phyloP scores from a whole-genome alignment of 352 stramenopile genomes.

The Aphanomyces cochlioides region DNA sequence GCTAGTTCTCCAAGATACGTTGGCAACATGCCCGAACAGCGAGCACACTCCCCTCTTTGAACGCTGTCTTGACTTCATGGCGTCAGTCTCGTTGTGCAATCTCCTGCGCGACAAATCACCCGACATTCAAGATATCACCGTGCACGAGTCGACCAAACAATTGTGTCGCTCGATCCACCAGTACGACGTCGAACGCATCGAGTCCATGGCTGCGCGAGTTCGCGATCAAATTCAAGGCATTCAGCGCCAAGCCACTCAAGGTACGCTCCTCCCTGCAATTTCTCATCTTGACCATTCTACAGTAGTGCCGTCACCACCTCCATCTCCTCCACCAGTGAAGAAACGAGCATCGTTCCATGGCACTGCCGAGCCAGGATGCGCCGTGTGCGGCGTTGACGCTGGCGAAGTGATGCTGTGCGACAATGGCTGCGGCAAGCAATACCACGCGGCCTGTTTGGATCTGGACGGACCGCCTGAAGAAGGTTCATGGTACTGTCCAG shows the following conservation, averaged over 20 bases:
- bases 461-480: constrained; percentile 6
- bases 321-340: constrained; percentile 1
- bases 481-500: constrained; percentile 10
- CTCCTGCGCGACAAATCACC: constrained; percentile 7
- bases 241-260: background rate
- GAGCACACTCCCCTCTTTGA: constrained; percentile 1
- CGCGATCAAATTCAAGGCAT: background rate
- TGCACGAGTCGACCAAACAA: background rate
- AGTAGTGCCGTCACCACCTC: background rate
- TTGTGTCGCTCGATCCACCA: background rate
- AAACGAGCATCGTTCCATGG: background rate
- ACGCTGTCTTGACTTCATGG: constrained; percentile 22
- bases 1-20: background rate
- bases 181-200: background rate
- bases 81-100: constrained; percentile 21
- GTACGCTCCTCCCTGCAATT: background rate
- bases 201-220: background rate
- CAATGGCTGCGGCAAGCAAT: constrained; percentile 15
- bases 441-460: constrained; percentile 11
- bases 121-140: background rate
- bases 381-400: background rate
- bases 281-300: background rate
- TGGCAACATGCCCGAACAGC: background rate
- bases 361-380: background rate
- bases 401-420: constrained; percentile 2